Evolutionary conservation across 106 monocot species (phyloP), one percentile per base, ranked within the genome.

Genomic region (Dendrobium officinale): DNA sequence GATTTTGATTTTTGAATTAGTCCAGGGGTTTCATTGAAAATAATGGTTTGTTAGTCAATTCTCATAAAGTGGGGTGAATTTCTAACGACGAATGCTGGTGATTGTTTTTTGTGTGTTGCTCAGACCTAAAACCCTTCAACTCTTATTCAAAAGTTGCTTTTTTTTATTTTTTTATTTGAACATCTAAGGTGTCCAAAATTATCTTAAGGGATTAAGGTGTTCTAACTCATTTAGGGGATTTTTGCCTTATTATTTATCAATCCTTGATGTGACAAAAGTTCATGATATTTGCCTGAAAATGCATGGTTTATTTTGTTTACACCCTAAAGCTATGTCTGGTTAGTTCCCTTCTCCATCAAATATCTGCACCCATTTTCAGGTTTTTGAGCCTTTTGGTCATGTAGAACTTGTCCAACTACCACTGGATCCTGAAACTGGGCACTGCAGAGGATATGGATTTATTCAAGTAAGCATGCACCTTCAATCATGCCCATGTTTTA

Each of bases 381-480:
- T 92, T 55, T 95, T 95, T 90, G 95, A 95, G 80, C 87, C 95
- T 27, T 95, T 95, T 92, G 92, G 95, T 20, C 79, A 84, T 6
- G 95, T 95, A 26, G 95, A 95, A 81, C 89, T 95, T 85, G 92
- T 95, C 24, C 95, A 95, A 72, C 68, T 95, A 77, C 95, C 92
- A 26, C 33, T 89, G 8, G 95, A 95, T 87, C 84, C 84, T 31
- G 88, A 90, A 54, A 92, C 88, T 37, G 90, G 90, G 56, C 87
- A 92, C n/a, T 95, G 95, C 75, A 90, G 85, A 87, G 95, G 95
- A 9, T 95, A 87, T 90, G 95, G 90, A 15, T 95, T 95, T 85
- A 81, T 95, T 49, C 95, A 95, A 78, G 95, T 87, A 66, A 83
- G 88, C 88, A 80, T 54, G 42, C 31, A 43, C 59, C 16, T 10